Evolutionary conservation across 192 early-diverging fungal species (phyloP).

Genomic region (Thoreauomyces humboldtii): DNA sequence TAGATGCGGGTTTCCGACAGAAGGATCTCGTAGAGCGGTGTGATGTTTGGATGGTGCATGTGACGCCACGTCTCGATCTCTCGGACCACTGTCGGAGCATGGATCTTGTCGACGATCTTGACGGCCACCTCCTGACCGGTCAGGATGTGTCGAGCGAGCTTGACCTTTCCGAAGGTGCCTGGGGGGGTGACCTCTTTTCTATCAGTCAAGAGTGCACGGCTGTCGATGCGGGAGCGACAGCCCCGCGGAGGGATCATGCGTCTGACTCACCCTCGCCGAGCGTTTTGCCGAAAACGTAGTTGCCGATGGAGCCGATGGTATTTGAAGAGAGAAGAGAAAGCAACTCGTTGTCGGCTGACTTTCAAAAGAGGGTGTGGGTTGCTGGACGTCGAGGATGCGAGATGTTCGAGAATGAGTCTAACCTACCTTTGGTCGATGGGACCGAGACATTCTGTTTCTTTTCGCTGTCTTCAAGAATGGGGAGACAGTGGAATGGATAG

Average conservation of each 20-base stretch:
- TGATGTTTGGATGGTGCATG: conserved; percentile 76
- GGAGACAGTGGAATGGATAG: too few species aligned
- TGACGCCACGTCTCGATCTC: conserved; percentile 69
- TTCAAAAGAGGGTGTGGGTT: too few species aligned
- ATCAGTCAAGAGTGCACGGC: too few species aligned
- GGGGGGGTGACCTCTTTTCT: too few species aligned
- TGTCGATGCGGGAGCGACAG: not conserved
- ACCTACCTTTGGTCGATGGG: too few species aligned
- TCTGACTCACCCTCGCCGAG: conserved; percentile 43
- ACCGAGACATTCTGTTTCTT: too few species aligned
- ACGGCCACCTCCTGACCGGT: conserved; percentile 56
- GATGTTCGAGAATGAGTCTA: too few species aligned
- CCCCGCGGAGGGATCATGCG: not conserved
- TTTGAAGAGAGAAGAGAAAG: conserved; percentile 31
- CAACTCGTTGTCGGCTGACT: conserved; percentile 22
- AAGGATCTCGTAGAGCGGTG: conserved; percentile 74
- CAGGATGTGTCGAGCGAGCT: conserved; percentile 41
- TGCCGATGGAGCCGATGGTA: conserved; percentile 29
- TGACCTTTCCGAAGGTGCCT: conserved; percentile 54
- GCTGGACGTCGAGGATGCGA: too few species aligned
- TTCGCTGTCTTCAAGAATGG: too few species aligned
- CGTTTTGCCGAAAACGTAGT: conserved; percentile 43
- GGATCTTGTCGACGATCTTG: conserved; percentile 52
- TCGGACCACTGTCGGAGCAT: conserved; percentile 41
- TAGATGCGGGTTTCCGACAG: conserved; percentile 71